These are phyloP conservation scores for Penicillium vulpinum DNA, from an alignment of 2,329 filamentous ascomycete species.

Conservation along the genomic window DNA sequence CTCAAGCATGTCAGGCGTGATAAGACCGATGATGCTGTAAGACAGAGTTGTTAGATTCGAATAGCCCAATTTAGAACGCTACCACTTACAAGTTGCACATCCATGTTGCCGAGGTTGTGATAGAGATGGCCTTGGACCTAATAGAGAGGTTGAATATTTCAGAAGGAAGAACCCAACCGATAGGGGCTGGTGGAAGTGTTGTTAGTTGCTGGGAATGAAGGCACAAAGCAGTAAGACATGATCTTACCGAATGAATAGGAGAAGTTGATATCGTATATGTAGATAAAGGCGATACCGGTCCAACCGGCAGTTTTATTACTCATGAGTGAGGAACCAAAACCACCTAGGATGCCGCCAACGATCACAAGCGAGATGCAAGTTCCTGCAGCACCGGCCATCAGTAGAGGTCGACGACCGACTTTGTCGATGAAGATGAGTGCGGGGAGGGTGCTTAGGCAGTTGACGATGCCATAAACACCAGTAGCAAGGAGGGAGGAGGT, in stretches of 20 bases:
- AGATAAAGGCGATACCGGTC: constrained; percentile 42
- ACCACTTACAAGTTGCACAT: constrained; percentile 41
- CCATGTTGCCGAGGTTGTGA: constrained; percentile 42
- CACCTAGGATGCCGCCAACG: constrained; percentile 37
- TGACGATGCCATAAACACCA: constrained; percentile 42
- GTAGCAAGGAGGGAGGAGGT: constrained; percentile 39
- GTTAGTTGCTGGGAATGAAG: neutral
- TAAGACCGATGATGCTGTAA: constrained; percentile 37
- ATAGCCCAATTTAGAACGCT: neutral
- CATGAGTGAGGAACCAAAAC: constrained; percentile 31
- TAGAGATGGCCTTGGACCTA: constrained; percentile 40
- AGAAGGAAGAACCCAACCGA: constrained; percentile 42
- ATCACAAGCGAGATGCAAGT: constrained; percentile 40
- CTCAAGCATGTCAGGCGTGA: constrained; percentile 41
- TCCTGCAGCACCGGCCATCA: constrained; percentile 39
- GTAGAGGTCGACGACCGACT: constrained; percentile 34
- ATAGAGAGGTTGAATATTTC: constrained; percentile 44
- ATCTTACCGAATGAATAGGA: constrained; percentile 40
- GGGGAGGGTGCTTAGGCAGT: constrained; percentile 37
- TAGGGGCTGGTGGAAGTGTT: constrained; percentile 28
- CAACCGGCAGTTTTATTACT: constrained; percentile 36
- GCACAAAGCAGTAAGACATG: neutral
- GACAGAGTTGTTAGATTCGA: neutral
- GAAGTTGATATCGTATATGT: constrained; percentile 41
- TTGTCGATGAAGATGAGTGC: constrained; percentile 39